Conservation (phyloP, 371 early-diverging fungal species). For the Choanephora cucurbitarum region DNA sequence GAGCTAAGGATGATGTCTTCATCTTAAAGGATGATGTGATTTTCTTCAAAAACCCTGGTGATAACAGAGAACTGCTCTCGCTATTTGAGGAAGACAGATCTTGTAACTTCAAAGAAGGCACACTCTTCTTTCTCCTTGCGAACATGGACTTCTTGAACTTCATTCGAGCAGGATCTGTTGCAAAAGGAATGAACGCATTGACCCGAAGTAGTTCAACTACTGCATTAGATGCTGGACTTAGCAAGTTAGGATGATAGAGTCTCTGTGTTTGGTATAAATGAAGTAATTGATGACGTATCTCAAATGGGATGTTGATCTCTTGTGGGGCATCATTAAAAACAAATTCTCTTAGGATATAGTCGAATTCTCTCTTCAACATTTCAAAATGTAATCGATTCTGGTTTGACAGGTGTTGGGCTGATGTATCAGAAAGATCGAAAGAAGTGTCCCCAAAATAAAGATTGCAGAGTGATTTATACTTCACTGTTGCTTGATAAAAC, state of each 20-base stretch:
- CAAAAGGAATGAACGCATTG: slow-evolving; percentile 47
- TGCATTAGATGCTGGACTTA: slow-evolving; percentile 34
- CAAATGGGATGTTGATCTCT: slow-evolving; percentile 47
- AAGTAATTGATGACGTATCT: slow-evolving; percentile 33
- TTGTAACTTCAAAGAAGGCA: background rate
- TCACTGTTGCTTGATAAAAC: slow-evolving; percentile 37
- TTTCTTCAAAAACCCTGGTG: background rate
- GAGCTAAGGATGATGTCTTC: background rate
- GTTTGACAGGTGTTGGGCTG: slow-evolving; percentile 13
- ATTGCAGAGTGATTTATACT: slow-evolving; percentile 22
- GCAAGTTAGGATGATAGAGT: slow-evolving; percentile 37
- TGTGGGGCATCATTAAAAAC: slow-evolving; percentile 37
- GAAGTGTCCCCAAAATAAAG: slow-evolving; percentile 7
- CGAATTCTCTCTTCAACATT: slow-evolving; percentile 29
- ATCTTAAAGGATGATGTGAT: background rate
- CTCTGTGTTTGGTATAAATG: slow-evolving; percentile 24
- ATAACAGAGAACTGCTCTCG: background rate
- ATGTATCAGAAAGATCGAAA: slow-evolving; percentile 20
- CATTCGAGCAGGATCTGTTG: slow-evolving; percentile 27
- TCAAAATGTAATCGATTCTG: slow-evolving; percentile 30
- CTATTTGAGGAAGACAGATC: background rate
- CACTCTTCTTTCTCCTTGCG: slow-evolving; percentile 5
- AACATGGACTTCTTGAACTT: background rate
- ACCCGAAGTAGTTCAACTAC: slow-evolving; percentile 40
- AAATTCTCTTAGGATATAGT: slow-evolving; percentile 30